Evolutionary conservation across 257 asterid genomes (phyloP), one percentile per base, ranked within the genome.

Genomic region (Solanum virginianum): DNA sequence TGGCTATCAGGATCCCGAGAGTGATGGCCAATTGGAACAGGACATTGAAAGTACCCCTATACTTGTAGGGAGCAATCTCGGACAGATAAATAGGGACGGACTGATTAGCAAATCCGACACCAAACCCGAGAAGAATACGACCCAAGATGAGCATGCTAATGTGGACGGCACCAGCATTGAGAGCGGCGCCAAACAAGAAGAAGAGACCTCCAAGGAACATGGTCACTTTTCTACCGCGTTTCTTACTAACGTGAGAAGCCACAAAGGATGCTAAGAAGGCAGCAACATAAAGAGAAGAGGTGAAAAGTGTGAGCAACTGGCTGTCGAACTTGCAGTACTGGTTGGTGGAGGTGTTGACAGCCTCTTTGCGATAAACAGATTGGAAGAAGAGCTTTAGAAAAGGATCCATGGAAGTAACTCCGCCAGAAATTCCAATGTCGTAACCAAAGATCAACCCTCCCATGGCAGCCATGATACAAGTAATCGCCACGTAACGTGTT

Each of bases 1-100:
- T 86, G 18, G 84, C 85, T 15, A 43, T 26, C 4, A 87, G 43
- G 1, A 87, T 87, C 12, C 87, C 89, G 4, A 87, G 4, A 5
- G 89, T 84, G 22, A 87, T 84, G 18, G 71, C 70, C 81, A 87
- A 17, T 53, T 86, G 84, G 69, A 86, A 86, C 14, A 66, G 47
- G 16, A 86, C 66, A 13, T 86, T 86, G 80, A 86, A 84, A 16
- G 75, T 68, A 4, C 87, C 87, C 16, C 83, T 71, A 26, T 79
- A 84, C 3, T 86, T 86, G 84, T 75, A 75, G 2, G 88, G 86
- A 22, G 86, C 71, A 85, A 86, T 79, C 71, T 86, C 88, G 0
- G 84, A 86, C 11, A 86, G 56, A 83, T 86, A 86, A 45, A 86
- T 65, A 36, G 86, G 88, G 20, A 83, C 36, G 1, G 17, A n/a